These are phyloP conservation scores for Hsuehochloa calcarea DNA, from an alignment of 176 grass and related monocot genomes.

Conservation along the genomic window DNA sequence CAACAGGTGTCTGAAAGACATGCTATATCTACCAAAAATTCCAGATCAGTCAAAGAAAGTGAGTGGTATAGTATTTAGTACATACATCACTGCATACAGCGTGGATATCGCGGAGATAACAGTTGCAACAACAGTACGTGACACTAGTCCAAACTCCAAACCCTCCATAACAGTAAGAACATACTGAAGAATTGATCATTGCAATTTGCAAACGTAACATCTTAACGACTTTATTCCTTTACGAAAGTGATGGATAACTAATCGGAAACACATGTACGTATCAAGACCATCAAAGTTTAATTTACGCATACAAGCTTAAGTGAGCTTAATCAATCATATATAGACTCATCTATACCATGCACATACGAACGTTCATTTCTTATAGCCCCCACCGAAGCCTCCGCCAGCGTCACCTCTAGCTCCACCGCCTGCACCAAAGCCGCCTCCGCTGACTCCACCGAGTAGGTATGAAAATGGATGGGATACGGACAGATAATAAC, in stretches of 20 bases:
- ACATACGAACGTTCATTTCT: not conserved
- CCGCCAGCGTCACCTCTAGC: too few relatives aligned
- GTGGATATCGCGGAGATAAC: not conserved
- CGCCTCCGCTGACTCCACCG: too few relatives aligned
- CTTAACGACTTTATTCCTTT: slow-evolving; percentile 21
- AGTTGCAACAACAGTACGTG: too few relatives aligned
- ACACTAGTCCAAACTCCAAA: too few relatives aligned
- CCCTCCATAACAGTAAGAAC: not conserved
- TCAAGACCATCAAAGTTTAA: not conserved
- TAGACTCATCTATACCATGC: not conserved
- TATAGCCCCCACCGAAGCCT: too few relatives aligned
- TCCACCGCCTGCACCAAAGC: not conserved
- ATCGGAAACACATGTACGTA: not conserved
- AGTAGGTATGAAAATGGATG: too few relatives aligned
- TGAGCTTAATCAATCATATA: not conserved
- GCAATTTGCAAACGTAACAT: not conserved
- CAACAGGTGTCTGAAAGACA: too few relatives aligned
- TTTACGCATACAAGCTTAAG: not conserved
- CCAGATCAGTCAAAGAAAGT: not conserved
- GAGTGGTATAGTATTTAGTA: not conserved
- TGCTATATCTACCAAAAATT: too few relatives aligned
- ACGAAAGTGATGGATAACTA: slow-evolving; percentile 14
- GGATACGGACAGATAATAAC: too few relatives aligned
- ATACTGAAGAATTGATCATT: not conserved
- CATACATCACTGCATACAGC: not conserved